Evolutionary conservation across 352 stramenopile species (phyloP), one percentile per base, ranked within the genome.

Genomic region (Globisporangium solare): DNA sequence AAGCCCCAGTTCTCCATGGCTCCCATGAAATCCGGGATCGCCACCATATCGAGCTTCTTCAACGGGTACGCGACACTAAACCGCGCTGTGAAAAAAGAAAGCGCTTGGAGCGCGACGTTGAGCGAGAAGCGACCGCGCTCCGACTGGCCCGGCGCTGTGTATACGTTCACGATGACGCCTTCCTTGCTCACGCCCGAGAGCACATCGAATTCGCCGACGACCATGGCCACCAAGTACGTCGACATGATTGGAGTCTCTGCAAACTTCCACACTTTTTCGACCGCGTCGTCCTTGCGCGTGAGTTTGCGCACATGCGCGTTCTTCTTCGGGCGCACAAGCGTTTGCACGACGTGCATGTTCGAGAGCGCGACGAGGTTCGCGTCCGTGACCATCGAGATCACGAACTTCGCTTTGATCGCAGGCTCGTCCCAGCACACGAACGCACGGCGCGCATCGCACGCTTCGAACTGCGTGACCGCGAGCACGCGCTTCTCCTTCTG

Each of bases 351-450:
- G 47, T 97, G 96, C 82, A 97, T 98, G 78, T 99, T 99, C 60
- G 73, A 94, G 56, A 99, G 88, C 50, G 93, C 96, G 51, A 94
- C 93, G 21, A 98, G 76, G 49, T 94, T 67, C 21, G 64, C 68
- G 51, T 97, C 89, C 12, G 98, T 95, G 35, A 95, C 79, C 61
- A 99, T 97, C 12, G 84, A 89, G 42, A 99, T 84, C 55, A 88
- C 71, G 60, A 98, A 99, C 1, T 78, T 83, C 10, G 96, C 95
- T 71, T 99, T 99, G 24, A 97, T 75, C 27, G 92, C 86, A 4
- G 97, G 97, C 73, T 99, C 97, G 66, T 99, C 97, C 86, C 95
- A 98, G 76, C 97, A 99, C 14, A 97, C 96, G 62, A 99, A 99
- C 46, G 93, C 95, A 18, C 94, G 83, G 51, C 96, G 85, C 21